A percentile compares a stretch with the other conserved stretches of the same genome.
These are phyloP conservation scores for Trichoderma erinaceum DNA, from an alignment of 495 filamentous ascomycete species.

Conservation along the genomic window DNA sequence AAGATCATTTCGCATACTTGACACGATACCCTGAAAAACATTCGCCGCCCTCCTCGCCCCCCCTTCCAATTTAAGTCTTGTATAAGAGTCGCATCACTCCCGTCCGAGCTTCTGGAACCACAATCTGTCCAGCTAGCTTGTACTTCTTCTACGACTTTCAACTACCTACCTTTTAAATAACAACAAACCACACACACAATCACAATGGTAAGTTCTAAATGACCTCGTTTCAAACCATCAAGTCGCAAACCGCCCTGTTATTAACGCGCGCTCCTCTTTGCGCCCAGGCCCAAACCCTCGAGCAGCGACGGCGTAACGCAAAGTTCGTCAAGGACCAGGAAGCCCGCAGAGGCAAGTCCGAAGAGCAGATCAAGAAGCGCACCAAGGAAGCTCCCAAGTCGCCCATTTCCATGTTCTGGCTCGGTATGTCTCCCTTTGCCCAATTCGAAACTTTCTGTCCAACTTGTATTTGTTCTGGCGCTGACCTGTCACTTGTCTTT, in stretches of 20 bases:
- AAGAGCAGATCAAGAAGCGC: constrained; percentile 60
- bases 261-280: not conserved
- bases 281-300: constrained; percentile 81
- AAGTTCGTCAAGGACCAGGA: constrained; percentile 75
- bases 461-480: not conserved
- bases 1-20: not conserved
- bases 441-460: not conserved
- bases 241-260: not conserved
- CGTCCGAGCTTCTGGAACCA: not conserved
- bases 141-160: not conserved
- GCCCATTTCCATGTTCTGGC: constrained; percentile 72
- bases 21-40: not conserved
- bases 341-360: constrained; percentile 75
- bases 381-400: constrained; percentile 59
- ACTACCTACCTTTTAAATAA: not conserved
- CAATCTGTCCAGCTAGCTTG: not conserved
- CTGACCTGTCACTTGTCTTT: not conserved
- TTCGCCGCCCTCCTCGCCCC: not conserved
- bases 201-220: not conserved
- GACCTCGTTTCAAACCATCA: not conserved
- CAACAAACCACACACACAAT: not conserved
- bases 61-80: not conserved
- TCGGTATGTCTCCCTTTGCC: constrained; percentile 59
- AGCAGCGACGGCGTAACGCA: constrained; percentile 84
- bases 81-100: not conserved